Base-by-base conservation (phyloP, 2,329 filamentous ascomycete species). In the Pyrenophora graminea region DNA sequence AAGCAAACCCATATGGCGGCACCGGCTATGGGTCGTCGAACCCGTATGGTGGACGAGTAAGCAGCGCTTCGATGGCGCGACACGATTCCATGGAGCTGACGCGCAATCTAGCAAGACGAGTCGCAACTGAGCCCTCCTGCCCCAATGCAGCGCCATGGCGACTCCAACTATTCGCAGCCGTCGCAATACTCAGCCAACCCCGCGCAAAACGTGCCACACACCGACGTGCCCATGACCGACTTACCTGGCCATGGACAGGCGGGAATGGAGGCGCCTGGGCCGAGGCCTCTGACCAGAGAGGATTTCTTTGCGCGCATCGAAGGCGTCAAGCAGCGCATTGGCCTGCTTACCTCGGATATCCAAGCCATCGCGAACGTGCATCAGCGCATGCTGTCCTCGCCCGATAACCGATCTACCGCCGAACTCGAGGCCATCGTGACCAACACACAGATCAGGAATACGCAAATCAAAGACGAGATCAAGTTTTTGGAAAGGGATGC, bases 381-480 rank as follows among this genome's bases (percentile, higher is more conserved):
- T 74, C 86, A 90, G 77, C 86, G 86, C 67, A 81, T 86, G 19
- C 81, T 92, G 23, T 80, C 82, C 5, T 86, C 85, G 54, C 80
- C 85, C 50, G 87, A 90, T 70, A 72, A 68, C 59, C 55, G 64
- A 55, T 68, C 76, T 9, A 79, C 79, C 1, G 69, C 71, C 41
- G 82, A 85, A 73, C 80, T 90, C 19, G 86, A 92, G 72, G 79
- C 82, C 63, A 79, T 88, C 45, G 82, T 90, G 49, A 79, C 85
- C 66, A 91, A 89, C 76, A 85, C 83, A n/a, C 79, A 82, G 58
- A 48, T 52, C 33, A 31, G 49, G 45, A 52, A 52, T 34, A 85
- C 83, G n/a, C 79, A 82, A 58, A 90, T 93, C 78, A 87, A 88
- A 69, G 86, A 90, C 68, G 85, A 89, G 75, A 89, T 93, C 78